Percentiles rank a stretch among this genome's conserved stretches.
phyloP scores from a whole-genome alignment of 768 basidiomycete genomes.

The Rhodotorula diobovata region DNA sequence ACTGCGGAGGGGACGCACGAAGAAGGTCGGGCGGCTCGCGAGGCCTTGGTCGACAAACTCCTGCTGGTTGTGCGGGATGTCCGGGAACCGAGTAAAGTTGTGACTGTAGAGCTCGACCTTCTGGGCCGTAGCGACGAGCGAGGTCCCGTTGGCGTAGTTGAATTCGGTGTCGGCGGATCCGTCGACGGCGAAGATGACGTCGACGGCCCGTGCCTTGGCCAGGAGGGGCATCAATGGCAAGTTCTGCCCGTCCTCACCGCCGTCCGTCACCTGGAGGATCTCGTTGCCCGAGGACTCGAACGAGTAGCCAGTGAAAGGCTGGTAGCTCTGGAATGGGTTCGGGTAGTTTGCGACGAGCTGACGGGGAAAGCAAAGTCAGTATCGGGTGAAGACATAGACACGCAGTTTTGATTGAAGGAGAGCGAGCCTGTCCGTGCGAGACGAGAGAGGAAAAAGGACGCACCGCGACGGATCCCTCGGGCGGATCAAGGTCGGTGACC shows the following conservation, averaged over 20 bases:
- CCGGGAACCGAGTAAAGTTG: slow-evolving; percentile 24
- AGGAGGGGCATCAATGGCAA: slow-evolving; percentile 68
- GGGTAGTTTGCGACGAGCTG: slow-evolving; percentile 46
- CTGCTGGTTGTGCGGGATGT: slow-evolving; percentile 45
- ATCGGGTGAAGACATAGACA: too few relatives aligned
- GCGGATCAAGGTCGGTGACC: slow-evolving; percentile 34
- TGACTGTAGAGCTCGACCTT: slow-evolving; percentile 48
- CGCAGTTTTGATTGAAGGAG: too few relatives aligned
- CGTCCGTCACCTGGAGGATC: slow-evolving; percentile 56
- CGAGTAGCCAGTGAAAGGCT: slow-evolving; percentile 49
- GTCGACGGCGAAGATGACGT: slow-evolving; percentile 73
- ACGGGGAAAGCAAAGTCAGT: not conserved
- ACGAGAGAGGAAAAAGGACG: not conserved
- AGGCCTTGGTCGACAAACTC: slow-evolving; percentile 61
- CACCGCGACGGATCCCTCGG: slow-evolving; percentile 17
- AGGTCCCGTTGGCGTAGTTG: slow-evolving; percentile 66
- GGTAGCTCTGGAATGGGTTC: slow-evolving; percentile 53
- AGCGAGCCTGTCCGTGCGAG: not conserved
- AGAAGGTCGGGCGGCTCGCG: slow-evolving; percentile 68
- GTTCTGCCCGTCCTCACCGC: slow-evolving; percentile 62
- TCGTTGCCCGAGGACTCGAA: slow-evolving; percentile 57
- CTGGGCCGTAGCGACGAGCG: slow-evolving; percentile 51
- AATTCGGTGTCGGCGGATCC: slow-evolving; percentile 52
- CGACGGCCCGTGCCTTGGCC: slow-evolving; percentile 63
- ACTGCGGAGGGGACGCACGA: slow-evolving; percentile 51